Base-by-base conservation (phyloP, 2,329 filamentous ascomycete genomes). In the Thelonectria discophora region DNA sequence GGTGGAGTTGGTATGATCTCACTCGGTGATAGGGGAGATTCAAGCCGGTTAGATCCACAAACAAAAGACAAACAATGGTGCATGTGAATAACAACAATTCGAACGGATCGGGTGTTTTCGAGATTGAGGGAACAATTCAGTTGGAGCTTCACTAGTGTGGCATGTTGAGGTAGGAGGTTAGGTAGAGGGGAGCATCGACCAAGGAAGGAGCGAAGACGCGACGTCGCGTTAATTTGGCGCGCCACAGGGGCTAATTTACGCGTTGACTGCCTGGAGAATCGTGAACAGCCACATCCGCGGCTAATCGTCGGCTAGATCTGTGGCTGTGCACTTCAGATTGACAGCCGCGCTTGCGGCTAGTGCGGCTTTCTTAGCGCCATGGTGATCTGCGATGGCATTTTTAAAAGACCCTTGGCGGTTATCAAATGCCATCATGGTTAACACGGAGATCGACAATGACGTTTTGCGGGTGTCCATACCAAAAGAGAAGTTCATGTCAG, bases 201-300 rank as follows among this genome's bases (percentile, higher is more conserved):
- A 5, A 5, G 43, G 37, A 59, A 50, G 60, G 51, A 55, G 17
- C 32, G 62, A 63, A 66, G 66, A 74, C 74, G 73, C 74, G 73
- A 66, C 50, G 27, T 66, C 75, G 75, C 74, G 74, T 75, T 58
- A 66, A 69, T 73, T 65, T 76, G 73, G 74, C 68, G 74, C 73
- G 60, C 54, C 39, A 55, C 42, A 46, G n/a, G 57, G 48, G 40
- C 56, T 54, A 55, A 62, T 62, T 62, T 52, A 60, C 65, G 70
- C 70, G 69, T 69, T 65, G 59, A 65, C 27, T 52, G 55, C 58
- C 47, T 46, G 51, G 21, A 47, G 12, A 2, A 18, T 13, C 52
- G 21, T 42, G 39, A 34, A 7, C n/a, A 46, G 51, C 37, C 46
- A 52, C 54, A 61, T 47, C 17, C 9, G 2, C 66, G 66, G 68